Percentiles rank a stretch among this genome's conserved stretches.
Evolutionary conservation across 2,329 filamentous ascomycete genomes (phyloP).

Genomic region (Onygenales sp.): DNA sequence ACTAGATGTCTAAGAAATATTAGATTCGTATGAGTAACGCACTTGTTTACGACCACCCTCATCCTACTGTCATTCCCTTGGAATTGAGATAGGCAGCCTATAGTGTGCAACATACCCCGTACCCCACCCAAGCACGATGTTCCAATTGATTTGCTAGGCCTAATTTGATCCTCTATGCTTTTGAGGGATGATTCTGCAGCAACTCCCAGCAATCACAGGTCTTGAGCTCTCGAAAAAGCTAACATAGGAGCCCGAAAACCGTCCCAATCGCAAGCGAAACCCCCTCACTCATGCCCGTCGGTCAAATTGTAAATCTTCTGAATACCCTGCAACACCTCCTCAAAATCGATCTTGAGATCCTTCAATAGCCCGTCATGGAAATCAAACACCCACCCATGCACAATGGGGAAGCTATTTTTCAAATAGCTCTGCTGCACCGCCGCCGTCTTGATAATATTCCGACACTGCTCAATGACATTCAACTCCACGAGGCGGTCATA

Average conservation of each 20-base stretch:
- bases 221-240: too few relatives aligned
- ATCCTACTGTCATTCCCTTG: too few relatives aligned
- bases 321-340: constrained; percentile 45
- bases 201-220: too few relatives aligned
- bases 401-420: constrained; percentile 55
- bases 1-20: too few relatives aligned
- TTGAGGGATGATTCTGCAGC: too few relatives aligned
- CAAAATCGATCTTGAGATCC: constrained; percentile 55
- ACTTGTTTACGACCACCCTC: too few relatives aligned
- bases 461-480: constrained; percentile 22
- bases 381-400: constrained; percentile 66
- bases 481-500: constrained; percentile 22
- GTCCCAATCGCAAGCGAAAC: neutral
- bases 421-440: constrained; percentile 52
- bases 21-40: too few relatives aligned
- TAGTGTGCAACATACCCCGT: too few relatives aligned
- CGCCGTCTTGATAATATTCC: constrained; percentile 36
- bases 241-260: neutral
- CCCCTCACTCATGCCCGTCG: neutral
- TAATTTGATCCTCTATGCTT: too few relatives aligned
- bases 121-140: too few relatives aligned
- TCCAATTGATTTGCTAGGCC: too few relatives aligned
- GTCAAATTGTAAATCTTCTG: constrained; percentile 56
- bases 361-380: constrained; percentile 58
- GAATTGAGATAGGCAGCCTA: too few relatives aligned